Conservation (phyloP, 352 stramenopile genomes). For the Phytophthora hybrid region DNA sequence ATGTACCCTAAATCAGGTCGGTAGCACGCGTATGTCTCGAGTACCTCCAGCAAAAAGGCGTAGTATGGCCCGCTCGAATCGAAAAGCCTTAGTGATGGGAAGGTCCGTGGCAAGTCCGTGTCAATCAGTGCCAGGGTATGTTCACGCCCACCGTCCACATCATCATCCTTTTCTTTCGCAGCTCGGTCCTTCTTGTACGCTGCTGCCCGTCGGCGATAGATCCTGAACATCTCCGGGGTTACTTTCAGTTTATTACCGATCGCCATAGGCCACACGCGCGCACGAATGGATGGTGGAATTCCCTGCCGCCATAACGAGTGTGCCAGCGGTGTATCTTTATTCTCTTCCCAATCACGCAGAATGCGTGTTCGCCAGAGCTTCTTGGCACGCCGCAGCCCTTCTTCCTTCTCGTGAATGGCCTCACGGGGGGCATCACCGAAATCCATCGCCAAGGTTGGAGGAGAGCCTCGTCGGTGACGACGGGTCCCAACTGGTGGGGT, state of each 20-base stretch:
- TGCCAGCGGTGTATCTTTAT: conserved; percentile 74
- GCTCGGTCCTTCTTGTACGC: conserved; percentile 66
- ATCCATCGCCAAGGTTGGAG: conserved; percentile 33
- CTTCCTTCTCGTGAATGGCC: conserved; percentile 79
- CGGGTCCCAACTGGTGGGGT: conserved; percentile 13
- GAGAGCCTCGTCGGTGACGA: conserved; percentile 34
- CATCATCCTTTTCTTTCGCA: conserved; percentile 39
- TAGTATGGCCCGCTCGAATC: conserved; percentile 81
- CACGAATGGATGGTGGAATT: conserved; percentile 84
- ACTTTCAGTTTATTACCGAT: conserved; percentile 90
- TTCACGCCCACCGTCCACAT: conserved; percentile 60
- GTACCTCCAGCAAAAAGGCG: conserved; percentile 77
- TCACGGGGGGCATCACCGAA: conserved; percentile 40
- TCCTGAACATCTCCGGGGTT: conserved; percentile 88
- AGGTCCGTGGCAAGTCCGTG: conserved; percentile 88
- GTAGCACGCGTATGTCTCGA: conserved; percentile 90
- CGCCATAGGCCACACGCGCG: conserved; percentile 83
- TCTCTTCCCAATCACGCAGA: conserved; percentile 80
- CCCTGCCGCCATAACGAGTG: conserved; percentile 85
- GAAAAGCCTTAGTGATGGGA: conserved; percentile 84
- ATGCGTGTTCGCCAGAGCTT: conserved; percentile 86
- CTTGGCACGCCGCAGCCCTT: conserved; percentile 83
- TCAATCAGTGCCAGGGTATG: conserved; percentile 87
- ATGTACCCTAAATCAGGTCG: conserved; percentile 90
- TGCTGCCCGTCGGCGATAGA: conserved; percentile 72